phyloP scores from a whole-genome alignment of 2,329 filamentous ascomycete species.

The Exophiala dermatitidis region DNA sequence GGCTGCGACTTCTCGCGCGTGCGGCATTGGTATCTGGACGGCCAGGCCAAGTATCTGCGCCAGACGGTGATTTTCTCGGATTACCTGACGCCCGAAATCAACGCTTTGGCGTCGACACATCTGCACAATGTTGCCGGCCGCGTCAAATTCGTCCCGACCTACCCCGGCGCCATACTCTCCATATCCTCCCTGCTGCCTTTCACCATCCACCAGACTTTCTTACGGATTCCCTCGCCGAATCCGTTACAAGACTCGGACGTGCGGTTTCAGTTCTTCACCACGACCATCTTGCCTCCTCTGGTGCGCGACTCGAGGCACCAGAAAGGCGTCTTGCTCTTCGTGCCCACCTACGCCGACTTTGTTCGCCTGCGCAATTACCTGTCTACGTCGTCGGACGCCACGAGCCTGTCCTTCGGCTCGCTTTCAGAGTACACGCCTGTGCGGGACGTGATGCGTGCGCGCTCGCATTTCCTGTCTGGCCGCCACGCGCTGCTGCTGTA shows the following conservation, averaged over 20 bases:
- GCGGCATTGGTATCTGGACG: slow-evolving; percentile 86
- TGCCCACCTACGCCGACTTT: slow-evolving; percentile 92
- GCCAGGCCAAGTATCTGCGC: slow-evolving; percentile 68
- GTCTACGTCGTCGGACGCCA: slow-evolving; percentile 56
- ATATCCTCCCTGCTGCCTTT: slow-evolving; percentile 48
- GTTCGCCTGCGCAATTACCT: slow-evolving; percentile 90
- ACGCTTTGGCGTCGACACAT: slow-evolving; percentile 65
- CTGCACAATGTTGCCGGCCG: slow-evolving; percentile 78
- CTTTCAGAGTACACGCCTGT: slow-evolving; percentile 83
- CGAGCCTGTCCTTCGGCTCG: slow-evolving; percentile 63
- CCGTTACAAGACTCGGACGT: slow-evolving; percentile 74
- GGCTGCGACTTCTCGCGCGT: slow-evolving; percentile 91
- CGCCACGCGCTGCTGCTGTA: slow-evolving; percentile 80
- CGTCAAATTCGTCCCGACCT: slow-evolving; percentile 62
- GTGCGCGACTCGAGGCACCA: slow-evolving; percentile 59
- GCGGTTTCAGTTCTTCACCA: slow-evolving; percentile 84
- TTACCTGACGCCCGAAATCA: slow-evolving; percentile 83
- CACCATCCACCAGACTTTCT: slow-evolving; percentile 78
- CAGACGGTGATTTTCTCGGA: slow-evolving; percentile 77
- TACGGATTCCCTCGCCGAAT: slow-evolving; percentile 67
- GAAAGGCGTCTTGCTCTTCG: slow-evolving; percentile 73
- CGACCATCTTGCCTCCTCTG: slow-evolving; percentile 68
- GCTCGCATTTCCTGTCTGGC: slow-evolving; percentile 79
- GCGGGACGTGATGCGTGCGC: slow-evolving; percentile 70
- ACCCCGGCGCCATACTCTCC: slow-evolving; percentile 65